Percentiles rank a stretch among this genome's conserved stretches.
These are phyloP conservation scores for Geoglossum cookeanum DNA, from an alignment of 2,329 filamentous ascomycete genomes.

Conservation along the genomic window DNA sequence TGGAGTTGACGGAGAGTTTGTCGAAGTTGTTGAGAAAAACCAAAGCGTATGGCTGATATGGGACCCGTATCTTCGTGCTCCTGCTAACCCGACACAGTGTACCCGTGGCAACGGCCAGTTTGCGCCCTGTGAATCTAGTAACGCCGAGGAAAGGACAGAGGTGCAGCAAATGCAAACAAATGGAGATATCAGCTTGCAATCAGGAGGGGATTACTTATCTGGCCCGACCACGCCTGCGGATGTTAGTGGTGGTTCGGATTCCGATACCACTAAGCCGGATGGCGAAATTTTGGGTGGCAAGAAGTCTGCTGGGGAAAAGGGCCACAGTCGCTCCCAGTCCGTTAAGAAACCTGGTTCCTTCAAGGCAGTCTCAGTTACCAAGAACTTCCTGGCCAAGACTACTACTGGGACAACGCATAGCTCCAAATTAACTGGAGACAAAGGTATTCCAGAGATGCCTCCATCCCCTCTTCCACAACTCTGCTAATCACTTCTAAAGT, in stretches of 20 bases:
- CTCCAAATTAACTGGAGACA: conserved; percentile 32
- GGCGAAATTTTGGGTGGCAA: conserved; percentile 29
- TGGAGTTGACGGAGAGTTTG: background rate
- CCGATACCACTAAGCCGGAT: conserved; percentile 45
- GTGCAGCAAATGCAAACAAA: background rate
- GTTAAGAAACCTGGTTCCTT: conserved; percentile 61
- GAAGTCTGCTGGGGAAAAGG: conserved; percentile 40
- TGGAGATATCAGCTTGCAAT: background rate
- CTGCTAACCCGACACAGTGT: background rate
- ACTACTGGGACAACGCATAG: conserved; percentile 28
- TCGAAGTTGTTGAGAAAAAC: background rate
- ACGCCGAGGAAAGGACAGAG: background rate
- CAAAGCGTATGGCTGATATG: background rate
- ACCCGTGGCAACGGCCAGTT: background rate
- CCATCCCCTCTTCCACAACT: background rate
- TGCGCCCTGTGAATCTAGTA: background rate
- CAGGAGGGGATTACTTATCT: background rate
- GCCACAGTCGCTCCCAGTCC: conserved; percentile 34
- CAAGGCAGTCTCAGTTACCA: conserved; percentile 73
- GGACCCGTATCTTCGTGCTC: background rate
- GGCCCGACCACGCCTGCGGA: conserved; percentile 26
- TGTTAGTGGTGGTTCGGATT: conserved; percentile 56
- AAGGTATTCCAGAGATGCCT: conserved; percentile 22
- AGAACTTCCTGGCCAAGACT: conserved; percentile 64
- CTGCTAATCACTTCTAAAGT: background rate